Evolutionary conservation across 2,329 filamentous ascomycete species (phyloP).

Genomic region (Lojkania enalia): DNA sequence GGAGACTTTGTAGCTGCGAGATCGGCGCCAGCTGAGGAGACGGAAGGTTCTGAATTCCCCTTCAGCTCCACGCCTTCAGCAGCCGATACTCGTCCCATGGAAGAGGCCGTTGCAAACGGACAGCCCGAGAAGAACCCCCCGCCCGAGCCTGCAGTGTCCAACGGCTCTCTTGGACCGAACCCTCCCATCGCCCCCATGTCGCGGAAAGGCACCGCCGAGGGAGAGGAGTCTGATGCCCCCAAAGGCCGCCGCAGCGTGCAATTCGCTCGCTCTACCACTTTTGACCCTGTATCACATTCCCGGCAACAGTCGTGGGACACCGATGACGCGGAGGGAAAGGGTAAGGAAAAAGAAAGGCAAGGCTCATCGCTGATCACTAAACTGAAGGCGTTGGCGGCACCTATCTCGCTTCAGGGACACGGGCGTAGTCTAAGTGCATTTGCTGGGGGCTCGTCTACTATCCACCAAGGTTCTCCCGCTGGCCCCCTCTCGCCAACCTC

Average conservation of each 20-base stretch:
- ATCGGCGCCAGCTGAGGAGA: constrained; percentile 36
- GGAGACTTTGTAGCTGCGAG: constrained; percentile 34
- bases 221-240: constrained; percentile 34
- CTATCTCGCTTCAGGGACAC: constrained; percentile 54
- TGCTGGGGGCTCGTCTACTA: constrained; percentile 44
- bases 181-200: constrained; percentile 39
- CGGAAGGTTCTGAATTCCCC: constrained; percentile 43
- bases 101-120: constrained; percentile 22
- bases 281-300: constrained; percentile 54
- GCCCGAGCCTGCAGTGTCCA: constrained; percentile 26
- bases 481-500: constrained; percentile 51
- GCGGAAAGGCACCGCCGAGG: constrained; percentile 36
- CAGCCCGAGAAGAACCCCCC: constrained; percentile 17
- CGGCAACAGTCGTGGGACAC: constrained; percentile 67
- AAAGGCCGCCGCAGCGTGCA: constrained; percentile 70
- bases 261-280: constrained; percentile 60
- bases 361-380: constrained; percentile 74
- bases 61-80: constrained; percentile 30
- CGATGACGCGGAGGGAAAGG: constrained; percentile 62
- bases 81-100: constrained; percentile 22
- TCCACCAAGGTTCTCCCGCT: constrained; percentile 44
- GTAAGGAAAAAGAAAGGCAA: constrained; percentile 51
- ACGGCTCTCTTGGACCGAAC: constrained; percentile 28
- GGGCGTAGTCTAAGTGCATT: constrained; percentile 54
- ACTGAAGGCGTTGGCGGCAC: constrained; percentile 71